Conservation (phyloP, 192 early-diverging fungal genomes). For the Nowakowskiella sp. region DNA sequence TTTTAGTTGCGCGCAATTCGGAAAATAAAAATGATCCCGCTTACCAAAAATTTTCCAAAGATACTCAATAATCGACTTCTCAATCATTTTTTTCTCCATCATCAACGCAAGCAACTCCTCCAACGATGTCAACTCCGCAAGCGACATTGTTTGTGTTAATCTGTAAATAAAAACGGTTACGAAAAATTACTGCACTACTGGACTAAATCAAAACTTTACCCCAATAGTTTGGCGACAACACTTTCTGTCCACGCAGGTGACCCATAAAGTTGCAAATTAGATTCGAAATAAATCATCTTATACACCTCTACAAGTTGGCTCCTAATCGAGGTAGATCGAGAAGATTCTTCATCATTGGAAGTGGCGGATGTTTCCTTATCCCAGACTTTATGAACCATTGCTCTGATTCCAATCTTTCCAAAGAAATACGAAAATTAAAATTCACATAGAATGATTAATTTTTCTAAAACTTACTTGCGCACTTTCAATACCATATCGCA, state of each 20-base stretch:
- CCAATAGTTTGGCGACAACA: constrained; percentile 29
- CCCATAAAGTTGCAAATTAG: constrained; percentile 34
- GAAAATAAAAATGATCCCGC: too few species aligned
- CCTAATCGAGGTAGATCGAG: constrained; percentile 8
- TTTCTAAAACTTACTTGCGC: constrained; percentile 46
- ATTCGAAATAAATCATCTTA: constrained; percentile 66
- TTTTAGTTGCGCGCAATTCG: too few species aligned
- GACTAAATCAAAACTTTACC: background rate
- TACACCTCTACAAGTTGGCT: constrained; percentile 71
- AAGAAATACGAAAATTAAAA: background rate
- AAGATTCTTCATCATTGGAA: background rate
- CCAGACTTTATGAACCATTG: constrained; percentile 95
- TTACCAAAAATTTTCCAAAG: constrained; percentile 61
- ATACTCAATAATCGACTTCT: constrained; percentile 58
- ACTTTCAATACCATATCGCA: constrained; percentile 76
- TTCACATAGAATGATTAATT: background rate
- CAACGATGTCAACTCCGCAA: constrained; percentile 91
- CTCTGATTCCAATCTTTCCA: constrained; percentile 70
- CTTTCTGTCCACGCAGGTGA: constrained; percentile 6
- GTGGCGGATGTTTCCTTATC: constrained; percentile 43
- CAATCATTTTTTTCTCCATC: constrained; percentile 59
- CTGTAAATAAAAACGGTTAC: constrained; percentile 25
- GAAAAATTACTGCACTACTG: constrained; percentile 1
- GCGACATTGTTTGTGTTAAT: constrained; percentile 73
- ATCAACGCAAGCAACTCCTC: constrained; percentile 83